Evolutionary conservation across 2,329 filamentous ascomycete genomes (phyloP).

Genomic region (Paecilomyces variotii): DNA sequence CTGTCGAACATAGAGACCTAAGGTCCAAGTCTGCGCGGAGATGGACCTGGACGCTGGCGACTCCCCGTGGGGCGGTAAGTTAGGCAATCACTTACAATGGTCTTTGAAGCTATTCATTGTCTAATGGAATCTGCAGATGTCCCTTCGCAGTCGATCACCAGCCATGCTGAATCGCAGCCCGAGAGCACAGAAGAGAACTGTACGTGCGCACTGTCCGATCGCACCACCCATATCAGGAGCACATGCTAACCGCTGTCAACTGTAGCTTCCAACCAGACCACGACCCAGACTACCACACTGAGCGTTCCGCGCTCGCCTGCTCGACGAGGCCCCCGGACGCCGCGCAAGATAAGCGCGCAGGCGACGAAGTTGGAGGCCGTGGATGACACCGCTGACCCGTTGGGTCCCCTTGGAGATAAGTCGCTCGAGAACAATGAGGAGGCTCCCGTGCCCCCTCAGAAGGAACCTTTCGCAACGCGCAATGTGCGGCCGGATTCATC

Average conservation of each 20-base stretch:
- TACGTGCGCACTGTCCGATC: constrained; percentile 12
- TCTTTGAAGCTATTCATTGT: constrained; percentile 12
- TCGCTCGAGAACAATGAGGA: constrained; percentile 36
- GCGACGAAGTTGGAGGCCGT: constrained; percentile 56
- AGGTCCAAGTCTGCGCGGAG: constrained; percentile 1
- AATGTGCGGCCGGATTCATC: constrained; percentile 30
- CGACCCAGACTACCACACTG: constrained; percentile 26
- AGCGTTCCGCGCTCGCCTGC: constrained; percentile 41
- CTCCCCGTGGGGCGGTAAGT: constrained; percentile 44
- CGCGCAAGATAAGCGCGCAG: constrained; percentile 52
- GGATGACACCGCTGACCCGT: constrained; percentile 53
- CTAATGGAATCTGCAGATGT: constrained; percentile 32
- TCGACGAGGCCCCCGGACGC: constrained; percentile 44
- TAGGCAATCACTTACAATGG: constrained; percentile 17
- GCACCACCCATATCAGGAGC: constrained; percentile 5
- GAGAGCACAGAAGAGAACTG: constrained; percentile 21
- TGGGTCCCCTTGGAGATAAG: constrained; percentile 51
- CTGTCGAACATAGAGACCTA: neutral
- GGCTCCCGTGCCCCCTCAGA: constrained; percentile 52
- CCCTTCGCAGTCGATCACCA: constrained; percentile 34
- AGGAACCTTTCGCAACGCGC: constrained; percentile 42
- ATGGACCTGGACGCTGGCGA: constrained; percentile 39
- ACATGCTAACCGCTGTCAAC: constrained; percentile 13
- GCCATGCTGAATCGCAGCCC: constrained; percentile 16
- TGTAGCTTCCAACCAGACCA: constrained; percentile 20